phyloP scores from a whole-genome alignment of 2,329 filamentous ascomycete species.

The Colletotrichum sp. region DNA sequence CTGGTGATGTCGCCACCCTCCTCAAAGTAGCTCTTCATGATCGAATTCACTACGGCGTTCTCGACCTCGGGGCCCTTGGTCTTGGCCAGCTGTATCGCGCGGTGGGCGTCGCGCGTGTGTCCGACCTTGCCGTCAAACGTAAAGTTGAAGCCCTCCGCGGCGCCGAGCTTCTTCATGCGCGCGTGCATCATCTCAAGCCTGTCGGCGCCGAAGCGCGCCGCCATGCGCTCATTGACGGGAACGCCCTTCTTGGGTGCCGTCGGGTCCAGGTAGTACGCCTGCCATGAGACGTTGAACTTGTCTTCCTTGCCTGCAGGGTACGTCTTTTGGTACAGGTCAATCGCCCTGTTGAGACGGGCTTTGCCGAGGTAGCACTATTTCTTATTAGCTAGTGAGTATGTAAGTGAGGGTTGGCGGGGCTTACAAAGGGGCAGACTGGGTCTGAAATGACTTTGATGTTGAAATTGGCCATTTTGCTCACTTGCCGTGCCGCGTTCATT shows the following conservation, averaged over 20 bases:
- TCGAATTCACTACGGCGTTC: slow-evolving; percentile 63
- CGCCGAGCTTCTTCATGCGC: slow-evolving; percentile 63
- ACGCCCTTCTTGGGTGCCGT: slow-evolving; percentile 53
- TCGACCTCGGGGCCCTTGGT: slow-evolving; percentile 54
- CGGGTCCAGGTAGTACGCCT: slow-evolving; percentile 82
- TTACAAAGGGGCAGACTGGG: slow-evolving; percentile 73
- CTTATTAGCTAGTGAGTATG: slow-evolving; percentile 25
- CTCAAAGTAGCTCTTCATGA: slow-evolving; percentile 73
- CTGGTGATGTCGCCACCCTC: slow-evolving; percentile 68
- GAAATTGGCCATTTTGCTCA: slow-evolving; percentile 70
- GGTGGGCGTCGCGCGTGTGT: slow-evolving; percentile 80
- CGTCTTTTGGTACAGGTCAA: slow-evolving; percentile 66
- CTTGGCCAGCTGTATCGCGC: slow-evolving; percentile 74
- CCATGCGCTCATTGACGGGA: slow-evolving; percentile 57
- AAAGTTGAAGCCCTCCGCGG: slow-evolving; percentile 74
- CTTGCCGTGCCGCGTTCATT: slow-evolving; percentile 16
- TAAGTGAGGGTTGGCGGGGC: slow-evolving; percentile 14
- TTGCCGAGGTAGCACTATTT: slow-evolving; percentile 79
- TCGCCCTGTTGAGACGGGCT: slow-evolving; percentile 75
- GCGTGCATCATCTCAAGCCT: slow-evolving; percentile 61
- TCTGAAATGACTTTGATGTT: slow-evolving; percentile 82
- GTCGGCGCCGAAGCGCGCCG: slow-evolving; percentile 69
- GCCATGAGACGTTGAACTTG: slow-evolving; percentile 77
- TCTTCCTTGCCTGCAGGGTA: slow-evolving; percentile 65
- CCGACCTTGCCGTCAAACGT: slow-evolving; percentile 74